Percentiles rank a stretch among this genome's conserved stretches.
These are phyloP conservation scores for Leccinum broughii DNA, from an alignment of 768 basidiomycete genomes.

Conservation along the genomic window DNA sequence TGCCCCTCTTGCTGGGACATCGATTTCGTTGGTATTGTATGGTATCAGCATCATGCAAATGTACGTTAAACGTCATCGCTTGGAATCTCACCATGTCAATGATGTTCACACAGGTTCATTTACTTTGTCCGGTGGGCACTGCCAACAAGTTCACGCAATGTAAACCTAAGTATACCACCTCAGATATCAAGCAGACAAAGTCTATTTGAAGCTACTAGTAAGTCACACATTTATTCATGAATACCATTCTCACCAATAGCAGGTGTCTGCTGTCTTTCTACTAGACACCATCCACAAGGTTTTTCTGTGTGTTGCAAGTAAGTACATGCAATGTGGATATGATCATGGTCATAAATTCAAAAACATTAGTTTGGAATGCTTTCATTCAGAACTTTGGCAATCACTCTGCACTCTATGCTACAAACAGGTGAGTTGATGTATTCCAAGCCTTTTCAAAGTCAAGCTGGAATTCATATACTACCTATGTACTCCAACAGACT, in stretches of 20 bases:
- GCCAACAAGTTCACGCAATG: too few species aligned
- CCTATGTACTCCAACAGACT: background rate
- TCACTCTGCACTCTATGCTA: background rate
- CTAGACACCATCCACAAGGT: background rate
- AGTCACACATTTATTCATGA: background rate
- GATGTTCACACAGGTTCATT: background rate
- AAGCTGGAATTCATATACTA: background rate
- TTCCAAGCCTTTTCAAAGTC: too few species aligned
- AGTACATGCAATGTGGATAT: background rate
- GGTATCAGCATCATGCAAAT: background rate
- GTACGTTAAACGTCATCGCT: background rate
- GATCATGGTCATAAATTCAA: background rate
- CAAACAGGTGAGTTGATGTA: background rate
- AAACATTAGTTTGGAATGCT: background rate
- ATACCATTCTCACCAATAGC: background rate
- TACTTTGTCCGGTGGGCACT: background rate
- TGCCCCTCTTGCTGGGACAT: background rate
- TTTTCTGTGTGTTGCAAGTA: background rate
- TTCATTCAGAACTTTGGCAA: background rate
- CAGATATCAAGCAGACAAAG: background rate
- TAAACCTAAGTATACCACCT: background rate
- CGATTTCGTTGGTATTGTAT: background rate
- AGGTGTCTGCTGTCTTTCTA: background rate
- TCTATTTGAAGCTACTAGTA: conserved; percentile 2
- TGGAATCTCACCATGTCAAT: background rate